A percentile compares a stretch with the other conserved stretches of the same genome.
Conservation (phyloP, 2,329 filamentous ascomycete species). For the Tolypocladium cylindrosporum region DNA sequence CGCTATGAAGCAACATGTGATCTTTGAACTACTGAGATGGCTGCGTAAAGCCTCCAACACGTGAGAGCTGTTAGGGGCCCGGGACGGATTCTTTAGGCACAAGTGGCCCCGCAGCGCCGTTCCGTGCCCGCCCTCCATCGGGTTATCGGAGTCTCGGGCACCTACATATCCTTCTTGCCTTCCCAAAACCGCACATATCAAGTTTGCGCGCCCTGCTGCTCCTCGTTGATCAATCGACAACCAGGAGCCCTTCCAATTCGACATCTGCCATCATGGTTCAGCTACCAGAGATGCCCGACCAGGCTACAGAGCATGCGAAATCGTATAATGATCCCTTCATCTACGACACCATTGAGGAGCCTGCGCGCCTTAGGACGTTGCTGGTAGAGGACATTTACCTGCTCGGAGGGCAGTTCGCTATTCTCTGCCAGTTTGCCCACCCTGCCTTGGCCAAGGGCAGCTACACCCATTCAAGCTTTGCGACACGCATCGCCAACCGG, state of each 20-base stretch:
- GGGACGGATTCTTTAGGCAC: not conserved
- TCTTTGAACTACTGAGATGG: no score
- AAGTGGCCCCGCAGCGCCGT: not conserved
- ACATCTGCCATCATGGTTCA: not conserved
- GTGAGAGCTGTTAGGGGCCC: not conserved
- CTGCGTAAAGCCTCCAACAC: no score
- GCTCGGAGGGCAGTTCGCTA: conserved; percentile 15
- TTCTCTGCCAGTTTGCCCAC: conserved; percentile 29
- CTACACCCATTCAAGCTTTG: conserved; percentile 26
- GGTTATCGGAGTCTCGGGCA: not conserved
- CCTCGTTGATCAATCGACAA: not conserved
- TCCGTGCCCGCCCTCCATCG: not conserved
- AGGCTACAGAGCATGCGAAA: not conserved
- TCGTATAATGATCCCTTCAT: conserved; percentile 7
- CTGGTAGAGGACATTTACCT: conserved; percentile 11
- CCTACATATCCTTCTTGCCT: not conserved
- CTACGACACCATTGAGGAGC: conserved; percentile 11
- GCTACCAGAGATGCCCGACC: not conserved
- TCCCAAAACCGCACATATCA: not conserved
- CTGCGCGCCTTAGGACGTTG: conserved; percentile 6
- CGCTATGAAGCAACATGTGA: not conserved
- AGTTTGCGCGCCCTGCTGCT: not conserved
- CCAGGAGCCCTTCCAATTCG: not conserved
- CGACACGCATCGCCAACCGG: conserved; percentile 21
- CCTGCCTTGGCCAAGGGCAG: conserved; percentile 26